Conservation (phyloP, 305 asterid species). For the Fraxinus baroniana region DNA sequence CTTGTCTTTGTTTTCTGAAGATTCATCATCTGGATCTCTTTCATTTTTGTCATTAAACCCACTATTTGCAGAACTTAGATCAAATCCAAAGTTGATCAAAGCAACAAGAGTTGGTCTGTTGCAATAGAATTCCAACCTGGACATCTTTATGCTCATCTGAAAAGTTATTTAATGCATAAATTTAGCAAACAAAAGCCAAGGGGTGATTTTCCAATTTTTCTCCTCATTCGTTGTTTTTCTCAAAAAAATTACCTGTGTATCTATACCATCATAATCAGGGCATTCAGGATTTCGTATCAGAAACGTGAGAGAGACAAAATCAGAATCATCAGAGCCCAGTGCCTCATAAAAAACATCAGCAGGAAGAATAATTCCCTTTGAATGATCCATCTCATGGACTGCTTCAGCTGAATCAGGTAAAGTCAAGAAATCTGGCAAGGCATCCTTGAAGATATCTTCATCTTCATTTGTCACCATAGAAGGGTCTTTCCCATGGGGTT, state of each 20-base stretch:
- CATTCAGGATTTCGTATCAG: conserved; percentile 67
- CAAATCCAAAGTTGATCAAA: conserved; percentile 78
- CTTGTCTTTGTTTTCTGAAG: conserved; percentile 53
- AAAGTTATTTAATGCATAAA: conserved; percentile 21
- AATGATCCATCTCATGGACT: conserved; percentile 55
- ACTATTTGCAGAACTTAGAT: conserved; percentile 51
- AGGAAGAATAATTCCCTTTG: conserved; percentile 37
- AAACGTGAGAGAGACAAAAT: conserved; percentile 85
- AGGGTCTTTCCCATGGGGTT: conserved; percentile 47
- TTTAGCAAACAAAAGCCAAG: conserved; percentile 23
- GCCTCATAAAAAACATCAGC: conserved; percentile 85
- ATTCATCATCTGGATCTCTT: conserved; percentile 41
- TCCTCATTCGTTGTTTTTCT: conserved; percentile 14
- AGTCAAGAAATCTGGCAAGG: conserved; percentile 73
- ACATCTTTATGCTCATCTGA: conserved; percentile 96
- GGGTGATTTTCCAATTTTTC: conserved; percentile 17
- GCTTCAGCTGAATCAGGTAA: conserved; percentile 64
- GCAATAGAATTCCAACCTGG: conserved; percentile 92
- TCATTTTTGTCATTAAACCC: conserved; percentile 30
- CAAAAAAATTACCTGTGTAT: conserved; percentile 73
- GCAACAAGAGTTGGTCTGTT: conserved; percentile 97
- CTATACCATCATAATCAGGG: conserved; percentile 85
- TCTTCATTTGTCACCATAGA: conserved; percentile 49
- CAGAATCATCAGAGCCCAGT: conserved; percentile 77
- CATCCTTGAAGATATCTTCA: conserved; percentile 87